Evolutionary conservation across 1,139 yeast species (phyloP).

Genomic region (Suhomyces wounanorum): DNA sequence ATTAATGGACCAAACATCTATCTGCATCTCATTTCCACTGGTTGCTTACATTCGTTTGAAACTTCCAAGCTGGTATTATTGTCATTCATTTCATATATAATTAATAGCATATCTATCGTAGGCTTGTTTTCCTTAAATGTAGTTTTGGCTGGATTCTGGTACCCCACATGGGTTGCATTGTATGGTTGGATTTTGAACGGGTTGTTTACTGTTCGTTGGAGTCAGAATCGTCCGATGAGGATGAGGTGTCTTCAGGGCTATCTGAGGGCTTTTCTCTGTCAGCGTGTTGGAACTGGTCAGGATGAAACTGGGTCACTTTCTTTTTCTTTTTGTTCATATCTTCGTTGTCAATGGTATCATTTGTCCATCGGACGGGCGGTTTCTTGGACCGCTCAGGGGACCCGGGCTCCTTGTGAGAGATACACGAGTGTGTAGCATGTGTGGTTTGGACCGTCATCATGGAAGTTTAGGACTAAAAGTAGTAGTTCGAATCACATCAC

Average conservation of each 20-base stretch:
- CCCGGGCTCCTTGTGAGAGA: neutral
- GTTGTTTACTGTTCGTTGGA: neutral
- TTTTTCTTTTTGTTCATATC: slow-evolving; percentile 83
- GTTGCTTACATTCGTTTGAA: neutral
- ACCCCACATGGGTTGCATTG: neutral
- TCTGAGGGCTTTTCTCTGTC: neutral
- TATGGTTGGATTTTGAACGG: neutral
- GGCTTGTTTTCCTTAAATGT: neutral
- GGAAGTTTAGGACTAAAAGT: neutral
- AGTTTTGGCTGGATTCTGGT: neutral
- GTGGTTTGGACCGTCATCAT: neutral
- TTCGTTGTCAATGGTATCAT: slow-evolving; percentile 87
- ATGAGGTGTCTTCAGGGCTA: neutral
- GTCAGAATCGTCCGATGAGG: slow-evolving; percentile 10
- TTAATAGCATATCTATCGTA: neutral
- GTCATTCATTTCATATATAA: slow-evolving; percentile 3
- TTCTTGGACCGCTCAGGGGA: slow-evolving; percentile 13
- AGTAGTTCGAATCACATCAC: neutral
- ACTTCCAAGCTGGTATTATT: neutral
- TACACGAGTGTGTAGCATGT: neutral
- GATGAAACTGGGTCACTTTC: slow-evolving; percentile 51
- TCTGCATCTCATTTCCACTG: neutral
- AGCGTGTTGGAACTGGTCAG: slow-evolving; percentile 44
- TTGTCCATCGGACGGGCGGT: slow-evolving; percentile 75
- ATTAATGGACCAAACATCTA: neutral